Base-by-base conservation (phyloP, 805 yeast genomes). In the Kodamaea kaohsiungensis region DNA sequence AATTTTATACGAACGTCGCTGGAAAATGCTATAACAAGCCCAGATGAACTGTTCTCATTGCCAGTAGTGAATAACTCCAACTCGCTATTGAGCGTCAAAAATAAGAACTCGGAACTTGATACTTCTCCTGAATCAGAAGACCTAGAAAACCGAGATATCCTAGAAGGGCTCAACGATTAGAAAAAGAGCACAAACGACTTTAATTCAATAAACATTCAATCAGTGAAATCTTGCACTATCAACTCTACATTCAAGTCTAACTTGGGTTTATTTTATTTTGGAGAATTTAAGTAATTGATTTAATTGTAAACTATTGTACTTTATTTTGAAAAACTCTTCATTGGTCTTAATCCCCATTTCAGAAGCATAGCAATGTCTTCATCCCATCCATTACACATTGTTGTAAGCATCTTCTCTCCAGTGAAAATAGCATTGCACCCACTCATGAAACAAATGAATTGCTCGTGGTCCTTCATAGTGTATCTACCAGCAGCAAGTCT, bases 371-470 rank as follows among this genome's bases (percentile, higher is more conserved):
- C 78, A 54, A 79, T 86, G 65, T 88, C 95, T 61, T 87, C 92
- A 46, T 88, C 90, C 92, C 93, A 88, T 6, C 91, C 91, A 60
- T 83, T 86, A 65, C 93, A 88, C 84, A 85, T 83, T 3, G 95
- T 89, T 1, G 95, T 88, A 53, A 88, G 72, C 93, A 88, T 88
- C 59, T 80, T 82, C 66, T 88, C 86, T 38, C 95, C 95, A 0
- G 92, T 88, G 68, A 88, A 88, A 42, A 88, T 85, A 16, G 93
- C 91, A 68, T 88, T 88, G 59, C 86, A 85, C 16, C 95, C 95
- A 35, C 87, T 83, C 83, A 86, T 78, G 67, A 88, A 88, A 59
- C 92, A 86, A 61, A 88, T 67, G 53, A 85, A 80, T 66, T 88
- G 95, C 61, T 88, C 91, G 54, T 80, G 72, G 61, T 88, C 92